These are phyloP conservation scores for Ambrosiella beaveri DNA, from an alignment of 2,329 filamentous ascomycete species.

Conservation along the genomic window DNA sequence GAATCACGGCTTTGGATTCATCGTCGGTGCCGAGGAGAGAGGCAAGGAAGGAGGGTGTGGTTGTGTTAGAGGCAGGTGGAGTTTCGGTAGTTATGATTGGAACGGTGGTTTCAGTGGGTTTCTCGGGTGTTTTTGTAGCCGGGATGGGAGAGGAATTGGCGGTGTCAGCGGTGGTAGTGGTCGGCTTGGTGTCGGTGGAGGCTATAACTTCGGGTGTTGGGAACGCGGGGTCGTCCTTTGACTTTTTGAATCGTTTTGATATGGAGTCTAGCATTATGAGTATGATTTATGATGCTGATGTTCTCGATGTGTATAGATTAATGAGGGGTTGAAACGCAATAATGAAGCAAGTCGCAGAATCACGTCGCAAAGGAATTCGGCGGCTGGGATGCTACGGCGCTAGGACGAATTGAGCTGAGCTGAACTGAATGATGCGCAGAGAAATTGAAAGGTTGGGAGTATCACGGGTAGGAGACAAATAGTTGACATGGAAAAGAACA, in stretches of 20 bases:
- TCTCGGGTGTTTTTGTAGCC: too few relatives aligned
- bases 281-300: too few relatives aligned
- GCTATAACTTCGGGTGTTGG: too few relatives aligned
- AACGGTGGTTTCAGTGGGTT: too few relatives aligned
- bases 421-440: too few relatives aligned
- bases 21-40: background rate
- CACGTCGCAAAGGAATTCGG: background rate
- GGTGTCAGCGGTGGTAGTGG: background rate
- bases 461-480: too few relatives aligned
- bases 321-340: too few relatives aligned
- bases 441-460: too few relatives aligned
- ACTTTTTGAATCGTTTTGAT: conserved; percentile 44
- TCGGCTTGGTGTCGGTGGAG: background rate
- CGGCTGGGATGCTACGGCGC: background rate
- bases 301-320: too few relatives aligned
- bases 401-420: background rate
- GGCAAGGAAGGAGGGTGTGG: background rate
- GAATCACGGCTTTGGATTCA: conserved; percentile 19
- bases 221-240: conserved; percentile 23
- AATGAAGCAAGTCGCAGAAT: too few relatives aligned
- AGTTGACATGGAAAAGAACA: too few relatives aligned
- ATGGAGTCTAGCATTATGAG: conserved; percentile 44
- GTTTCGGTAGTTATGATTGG: too few relatives aligned
- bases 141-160: background rate
- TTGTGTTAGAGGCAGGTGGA: background rate